Evolutionary conservation across 164 flowering plant genomes (phyloP), one percentile per base, ranked within the genome.

Genomic region (Kingdonia uniflora): DNA sequence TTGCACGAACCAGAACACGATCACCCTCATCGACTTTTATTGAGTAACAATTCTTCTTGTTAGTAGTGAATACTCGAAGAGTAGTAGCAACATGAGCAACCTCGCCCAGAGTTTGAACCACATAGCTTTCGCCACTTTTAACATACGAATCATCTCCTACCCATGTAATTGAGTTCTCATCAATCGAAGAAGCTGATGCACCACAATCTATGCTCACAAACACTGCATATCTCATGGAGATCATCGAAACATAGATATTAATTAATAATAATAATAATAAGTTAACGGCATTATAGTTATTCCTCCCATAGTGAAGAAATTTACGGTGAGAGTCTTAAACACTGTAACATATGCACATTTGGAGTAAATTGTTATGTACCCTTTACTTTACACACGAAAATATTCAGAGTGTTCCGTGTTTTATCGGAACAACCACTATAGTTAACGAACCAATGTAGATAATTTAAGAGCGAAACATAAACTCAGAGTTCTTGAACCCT

Each of bases 191-290:
- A 10, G 10, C 54, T 2, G 65, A 42, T 10, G 69, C 40, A 7
- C 78, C 78, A 35, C 78, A 74, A 38, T 71, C 67, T 11, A 74
- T 58, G 69, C 61, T 66, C 5, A 62, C 24, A 19, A 63, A 63
- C 24, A 44, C 77, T 74, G 63, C 48, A 61, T 20, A 25, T 44
- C 35, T 25, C 14, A 40, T 26, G n/a, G 51, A 44, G 21, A 44
- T 13, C 17, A 42, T 42, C 12, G 5, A 42, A 42, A 14, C 12
- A 16, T n/a, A 44, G 35, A 3, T 29, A 19, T 17, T n/a, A n/a
- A n/a, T n/a, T n/a, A n/a, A n/a, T n/a, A n/a, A n/a, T n/a, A n/a
- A n/a, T n/a, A n/a, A n/a, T n/a, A n/a, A n/a, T n/a, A n/a, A n/a
- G n/a, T n/a, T n/a, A n/a, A n/a, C n/a, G n/a, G n/a, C n/a, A n/a